phyloP scores from a whole-genome alignment of 2,329 filamentous ascomycete species.

The Fusarium neocosmosporiellum region DNA sequence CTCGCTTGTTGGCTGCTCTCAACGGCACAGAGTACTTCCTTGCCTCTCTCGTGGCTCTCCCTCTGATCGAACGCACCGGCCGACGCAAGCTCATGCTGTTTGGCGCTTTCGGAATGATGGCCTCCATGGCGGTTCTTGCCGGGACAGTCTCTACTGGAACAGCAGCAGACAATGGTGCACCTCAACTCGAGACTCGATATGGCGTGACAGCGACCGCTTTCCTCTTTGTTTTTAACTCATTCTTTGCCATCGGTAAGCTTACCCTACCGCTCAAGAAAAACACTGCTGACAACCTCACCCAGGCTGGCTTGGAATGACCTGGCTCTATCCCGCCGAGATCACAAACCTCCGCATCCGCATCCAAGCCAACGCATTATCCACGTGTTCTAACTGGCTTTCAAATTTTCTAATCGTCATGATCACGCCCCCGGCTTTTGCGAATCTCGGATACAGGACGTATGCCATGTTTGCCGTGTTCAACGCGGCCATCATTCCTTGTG shows the following conservation, averaged over 20 bases:
- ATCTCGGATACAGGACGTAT: constrained; percentile 61
- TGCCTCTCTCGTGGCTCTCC: constrained; percentile 52
- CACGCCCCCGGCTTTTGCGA: constrained; percentile 76
- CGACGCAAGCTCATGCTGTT: constrained; percentile 72
- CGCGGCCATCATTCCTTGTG: constrained; percentile 60
- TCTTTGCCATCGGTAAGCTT: constrained; percentile 59
- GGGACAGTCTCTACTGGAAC: constrained; percentile 46
- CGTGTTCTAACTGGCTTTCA: constrained; percentile 71
- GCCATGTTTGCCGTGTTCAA: constrained; percentile 64
- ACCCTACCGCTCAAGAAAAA: background rate
- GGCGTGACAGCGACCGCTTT: constrained; percentile 56
- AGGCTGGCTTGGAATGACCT: constrained; percentile 68
- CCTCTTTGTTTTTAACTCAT: constrained; percentile 71
- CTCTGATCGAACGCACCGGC: constrained; percentile 63
- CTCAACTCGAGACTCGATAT: constrained; percentile 40
- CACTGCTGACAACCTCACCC: background rate
- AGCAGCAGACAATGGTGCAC: constrained; percentile 43
- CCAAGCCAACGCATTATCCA: constrained; percentile 66
- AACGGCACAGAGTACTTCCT: constrained; percentile 59
- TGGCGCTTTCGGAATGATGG: constrained; percentile 72
- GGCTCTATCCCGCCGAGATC: constrained; percentile 70
- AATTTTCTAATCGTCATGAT: constrained; percentile 81
- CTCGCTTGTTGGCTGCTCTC: constrained; percentile 66
- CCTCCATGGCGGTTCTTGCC: constrained; percentile 69
- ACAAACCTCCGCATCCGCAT: constrained; percentile 69